Percentiles rank a stretch among this genome's conserved stretches.
Conservation (phyloP, 2,329 filamentous ascomycete species). For the Aspergillus novofumigatus region DNA sequence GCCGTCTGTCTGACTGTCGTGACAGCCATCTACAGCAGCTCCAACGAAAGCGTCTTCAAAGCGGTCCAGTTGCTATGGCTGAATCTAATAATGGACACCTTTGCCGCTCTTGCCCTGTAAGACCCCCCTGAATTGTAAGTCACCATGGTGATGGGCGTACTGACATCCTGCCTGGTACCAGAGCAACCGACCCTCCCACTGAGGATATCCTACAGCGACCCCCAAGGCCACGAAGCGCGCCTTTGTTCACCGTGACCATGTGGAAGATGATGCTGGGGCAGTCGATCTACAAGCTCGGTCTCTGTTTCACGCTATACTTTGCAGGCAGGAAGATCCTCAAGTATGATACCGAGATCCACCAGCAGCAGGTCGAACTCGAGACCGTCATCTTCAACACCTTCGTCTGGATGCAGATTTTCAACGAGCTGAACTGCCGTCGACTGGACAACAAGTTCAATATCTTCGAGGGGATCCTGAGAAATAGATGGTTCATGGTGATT, state of each 20-base stretch:
- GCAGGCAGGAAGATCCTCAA: slow-evolving; percentile 59
- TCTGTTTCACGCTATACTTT: slow-evolving; percentile 80
- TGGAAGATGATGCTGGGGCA: slow-evolving; percentile 99
- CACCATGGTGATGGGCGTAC: no score
- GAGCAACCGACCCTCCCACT: slow-evolving; percentile 80
- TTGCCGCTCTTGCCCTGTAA: slow-evolving; percentile 73
- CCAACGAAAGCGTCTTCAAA: slow-evolving; percentile 72
- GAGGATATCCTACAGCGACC: slow-evolving; percentile 76
- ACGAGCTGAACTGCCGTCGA: slow-evolving; percentile 93
- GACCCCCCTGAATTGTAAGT: no score
- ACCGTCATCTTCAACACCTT: slow-evolving; percentile 97
- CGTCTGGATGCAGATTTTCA: slow-evolving; percentile 99
- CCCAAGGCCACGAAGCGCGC: slow-evolving; percentile 68
- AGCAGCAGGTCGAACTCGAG: slow-evolving; percentile 50
- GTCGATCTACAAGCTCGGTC: slow-evolving; percentile 77
- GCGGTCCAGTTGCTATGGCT: slow-evolving; percentile 94
- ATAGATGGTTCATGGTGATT: slow-evolving; percentile 86
- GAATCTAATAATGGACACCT: slow-evolving; percentile 95
- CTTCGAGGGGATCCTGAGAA: slow-evolving; percentile 78
- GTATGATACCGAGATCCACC: slow-evolving; percentile 41
- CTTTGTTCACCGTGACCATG: slow-evolving; percentile 84
- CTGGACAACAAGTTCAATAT: slow-evolving; percentile 95
- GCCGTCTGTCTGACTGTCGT: slow-evolving; percentile 85
- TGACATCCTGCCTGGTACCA: no score
- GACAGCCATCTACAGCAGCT: slow-evolving; percentile 67